phyloP scores from a whole-genome alignment of 164 flowering plant species.

The Dillenia suffruticosa region DNA sequence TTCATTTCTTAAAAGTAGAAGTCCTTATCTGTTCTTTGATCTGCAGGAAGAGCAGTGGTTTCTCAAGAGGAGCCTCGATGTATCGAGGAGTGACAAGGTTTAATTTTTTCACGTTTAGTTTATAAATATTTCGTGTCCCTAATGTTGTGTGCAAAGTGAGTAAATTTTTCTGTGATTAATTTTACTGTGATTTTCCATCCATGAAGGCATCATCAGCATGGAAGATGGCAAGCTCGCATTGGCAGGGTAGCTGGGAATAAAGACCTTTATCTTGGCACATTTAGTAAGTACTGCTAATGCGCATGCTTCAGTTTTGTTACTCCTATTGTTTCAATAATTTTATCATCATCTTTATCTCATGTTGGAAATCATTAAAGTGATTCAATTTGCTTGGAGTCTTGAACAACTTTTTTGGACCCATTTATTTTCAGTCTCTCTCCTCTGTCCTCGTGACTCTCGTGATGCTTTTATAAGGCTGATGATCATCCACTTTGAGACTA shows the following conservation, averaged over 20 bases:
- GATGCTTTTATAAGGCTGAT: conserved; percentile 29
- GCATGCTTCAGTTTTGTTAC: background rate
- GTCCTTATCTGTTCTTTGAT: background rate
- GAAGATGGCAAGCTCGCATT: conserved; percentile 94
- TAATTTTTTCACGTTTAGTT: background rate
- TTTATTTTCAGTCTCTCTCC: conserved; percentile 10
- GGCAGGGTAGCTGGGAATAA: conserved; percentile 94
- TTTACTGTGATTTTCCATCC: conserved; percentile 5
- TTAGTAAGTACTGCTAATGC: conserved; percentile 40
- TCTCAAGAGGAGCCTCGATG: conserved; percentile 91
- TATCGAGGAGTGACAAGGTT: conserved; percentile 96
- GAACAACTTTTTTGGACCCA: conserved; percentile 10
- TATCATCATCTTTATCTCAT: background rate
- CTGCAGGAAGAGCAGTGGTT: conserved; percentile 85
- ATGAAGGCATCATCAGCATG: conserved; percentile 83
- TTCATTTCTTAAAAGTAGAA: background rate
- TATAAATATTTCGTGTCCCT: background rate
- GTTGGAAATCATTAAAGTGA: background rate
- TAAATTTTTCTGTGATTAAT: background rate
- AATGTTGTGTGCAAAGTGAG: background rate
- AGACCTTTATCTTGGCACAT: conserved; percentile 90
- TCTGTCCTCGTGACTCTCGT: conserved; percentile 9
- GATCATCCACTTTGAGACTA: conserved; percentile 1
- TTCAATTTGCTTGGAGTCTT: background rate
- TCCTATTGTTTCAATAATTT: background rate